Base-by-base conservation (phyloP, 1,284 basidiomycete species). In the Fomitopsis schrenkii region DNA sequence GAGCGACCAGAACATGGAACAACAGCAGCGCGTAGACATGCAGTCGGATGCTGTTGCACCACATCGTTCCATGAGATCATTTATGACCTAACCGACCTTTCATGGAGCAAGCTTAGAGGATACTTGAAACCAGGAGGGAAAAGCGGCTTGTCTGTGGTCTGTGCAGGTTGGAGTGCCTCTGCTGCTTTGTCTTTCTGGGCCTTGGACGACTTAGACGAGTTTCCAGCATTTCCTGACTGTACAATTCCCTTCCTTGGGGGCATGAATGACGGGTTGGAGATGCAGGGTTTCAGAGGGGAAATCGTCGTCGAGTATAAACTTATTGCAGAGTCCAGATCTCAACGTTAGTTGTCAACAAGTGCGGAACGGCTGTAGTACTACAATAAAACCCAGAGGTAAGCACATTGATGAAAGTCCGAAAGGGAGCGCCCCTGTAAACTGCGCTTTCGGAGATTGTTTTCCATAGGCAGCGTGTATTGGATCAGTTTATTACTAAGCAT, bases 141-240 rank as follows among this genome's bases (percentile, higher is more conserved):
- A 30, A 95, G 77, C 0, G 88, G 78, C 60, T 82, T 83, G 61
- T 74, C 76, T 15, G 67, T 19, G 12, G 58, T 55, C 3, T 55
- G 67, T 63, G 40, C 59, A 30, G 64, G 70, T 63, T 57, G 64
- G 22, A 22, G 22, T 53, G 54, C 19, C 63, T 60, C 57, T n/a
- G 72, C 38, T 15, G 9, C 2, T 15, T 40, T 40, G 38, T 40
- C 38, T 14, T 40, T 40, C 38, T 40, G 56, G 36, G 60, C 61
- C 28, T 79, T 79, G 22, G 77, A 70, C 36, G 77, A 65, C 71
- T 93, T 94, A 42, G 85, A 83, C 0, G 90, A 91, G 70, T 93
- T 94, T 46, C 92, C 92, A 17, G 92, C 89, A 74, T 94, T 94
- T 50, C 93, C 93, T 59, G 89, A 89, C 71, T 90, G 91, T 63